Percentiles rank a stretch among this genome's conserved stretches.
phyloP scores from a whole-genome alignment of 2,329 filamentous ascomycete genomes.

The Arachnomyces sp. region DNA sequence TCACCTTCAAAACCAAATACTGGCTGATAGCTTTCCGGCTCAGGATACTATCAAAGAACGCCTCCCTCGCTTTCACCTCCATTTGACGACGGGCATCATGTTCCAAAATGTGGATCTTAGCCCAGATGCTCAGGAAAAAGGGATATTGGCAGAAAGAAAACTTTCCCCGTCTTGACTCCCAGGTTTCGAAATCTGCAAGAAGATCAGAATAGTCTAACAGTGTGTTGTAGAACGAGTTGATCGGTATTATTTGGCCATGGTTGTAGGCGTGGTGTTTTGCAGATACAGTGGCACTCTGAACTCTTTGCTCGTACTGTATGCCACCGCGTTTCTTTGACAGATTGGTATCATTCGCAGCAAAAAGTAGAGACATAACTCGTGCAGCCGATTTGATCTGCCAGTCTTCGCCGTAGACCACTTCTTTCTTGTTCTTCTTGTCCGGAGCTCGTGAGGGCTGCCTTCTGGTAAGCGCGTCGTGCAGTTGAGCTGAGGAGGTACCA shows the following conservation, averaged over 20 bases:
- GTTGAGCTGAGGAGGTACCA: constrained; percentile 55
- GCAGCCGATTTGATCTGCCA: constrained; percentile 83
- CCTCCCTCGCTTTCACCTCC: constrained; percentile 78
- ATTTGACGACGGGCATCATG: constrained; percentile 83
- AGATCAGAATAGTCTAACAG: constrained; percentile 80
- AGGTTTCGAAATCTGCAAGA: constrained; percentile 75
- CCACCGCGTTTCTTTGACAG: constrained; percentile 32
- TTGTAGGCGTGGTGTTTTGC: constrained; percentile 37
- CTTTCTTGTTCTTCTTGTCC: constrained; percentile 43
- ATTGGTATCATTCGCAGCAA: constrained; percentile 64
- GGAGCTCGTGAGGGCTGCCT: constrained; percentile 42
- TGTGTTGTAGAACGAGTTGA: constrained; percentile 80
- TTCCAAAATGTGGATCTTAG: constrained; percentile 84
- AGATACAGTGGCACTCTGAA: constrained; percentile 31
- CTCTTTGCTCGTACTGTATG: constrained; percentile 19
- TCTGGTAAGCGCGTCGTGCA: constrained; percentile 66
- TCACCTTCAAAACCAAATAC: constrained; percentile 66
- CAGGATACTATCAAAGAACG: constrained; percentile 84
- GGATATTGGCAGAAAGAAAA: constrained; percentile 91
- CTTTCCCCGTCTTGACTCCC: constrained; percentile 65
- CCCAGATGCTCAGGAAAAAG: constrained; percentile 83
- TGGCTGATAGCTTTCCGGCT: constrained; percentile 65
- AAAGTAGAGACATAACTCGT: constrained; percentile 69
- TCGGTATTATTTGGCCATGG: constrained; percentile 62
- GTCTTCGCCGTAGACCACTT: constrained; percentile 64